A percentile compares a stretch with the other conserved stretches of the same genome.
These are phyloP conservation scores for Angomonas deanei DNA, from an alignment of 208 protist species.

Conservation along the genomic window DNA sequence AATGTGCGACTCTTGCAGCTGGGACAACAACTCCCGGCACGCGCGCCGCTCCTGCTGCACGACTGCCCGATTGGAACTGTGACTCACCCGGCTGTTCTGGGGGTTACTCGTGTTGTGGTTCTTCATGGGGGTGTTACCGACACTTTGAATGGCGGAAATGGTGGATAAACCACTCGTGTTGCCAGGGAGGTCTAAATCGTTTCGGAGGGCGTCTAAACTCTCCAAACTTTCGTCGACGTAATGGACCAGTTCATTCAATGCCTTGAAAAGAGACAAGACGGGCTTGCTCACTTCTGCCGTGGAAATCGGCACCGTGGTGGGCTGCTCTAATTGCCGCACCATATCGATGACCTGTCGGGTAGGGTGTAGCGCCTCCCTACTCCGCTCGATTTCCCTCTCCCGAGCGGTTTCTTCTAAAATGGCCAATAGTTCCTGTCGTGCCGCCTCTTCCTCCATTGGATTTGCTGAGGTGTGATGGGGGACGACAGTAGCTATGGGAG, in stretches of 20 bases:
- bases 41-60: conserved; percentile 2
- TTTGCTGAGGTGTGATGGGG: conserved; percentile 9
- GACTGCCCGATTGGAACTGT: too few relatives aligned
- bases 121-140: neutral
- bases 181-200: conserved; percentile 19
- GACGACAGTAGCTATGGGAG: too few relatives aligned
- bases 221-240: conserved; percentile 70
- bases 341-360: neutral
- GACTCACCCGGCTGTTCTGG: too few relatives aligned
- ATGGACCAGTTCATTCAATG: conserved; percentile 37
- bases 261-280: conserved; percentile 44
- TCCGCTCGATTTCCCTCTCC: conserved; percentile 69
- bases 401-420: conserved; percentile 60
- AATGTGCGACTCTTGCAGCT: neutral
- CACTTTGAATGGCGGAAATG: neutral
- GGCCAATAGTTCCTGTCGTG: conserved; percentile 50
- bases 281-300: conserved; percentile 7
- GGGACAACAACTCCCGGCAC: neutral
- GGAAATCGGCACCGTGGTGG: neutral
- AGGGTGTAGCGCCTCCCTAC: conserved; percentile 47
- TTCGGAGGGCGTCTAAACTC: conserved; percentile 54
- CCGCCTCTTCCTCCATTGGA: conserved; percentile 44
- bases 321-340: neutral
- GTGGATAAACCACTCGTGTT: neutral
- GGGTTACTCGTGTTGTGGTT: neutral